Percentiles rank a stretch among this genome's conserved stretches.
Conservation (phyloP, 176 grass and related monocot species). For the Poa annua region DNA sequence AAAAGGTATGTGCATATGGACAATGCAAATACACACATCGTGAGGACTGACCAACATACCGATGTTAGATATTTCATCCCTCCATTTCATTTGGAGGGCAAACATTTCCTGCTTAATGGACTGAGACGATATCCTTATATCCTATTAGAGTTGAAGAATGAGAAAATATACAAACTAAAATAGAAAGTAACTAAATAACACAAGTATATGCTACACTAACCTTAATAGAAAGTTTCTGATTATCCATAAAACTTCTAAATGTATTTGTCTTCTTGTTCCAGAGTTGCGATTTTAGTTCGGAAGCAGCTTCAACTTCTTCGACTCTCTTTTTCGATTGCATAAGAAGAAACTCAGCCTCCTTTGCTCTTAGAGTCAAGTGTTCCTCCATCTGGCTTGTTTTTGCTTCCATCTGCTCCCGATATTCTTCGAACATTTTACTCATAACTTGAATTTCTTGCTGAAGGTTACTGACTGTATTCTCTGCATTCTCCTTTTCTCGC, state of each 20-base stretch:
- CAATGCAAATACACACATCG: constrained; percentile 7
- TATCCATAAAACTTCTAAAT: constrained; percentile 67
- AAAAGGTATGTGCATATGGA: constrained; percentile 2
- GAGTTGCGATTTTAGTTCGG: constrained; percentile 67
- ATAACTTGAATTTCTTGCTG: constrained; percentile 74
- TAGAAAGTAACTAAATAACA: constrained; percentile 29
- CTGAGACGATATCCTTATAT: constrained; percentile 76
- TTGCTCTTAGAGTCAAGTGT: constrained; percentile 59
- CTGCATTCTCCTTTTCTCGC: constrained; percentile 73
- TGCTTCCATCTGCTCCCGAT: constrained; percentile 55
- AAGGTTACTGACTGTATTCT: constrained; percentile 62
- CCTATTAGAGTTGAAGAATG: constrained; percentile 55
- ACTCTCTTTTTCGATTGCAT: constrained; percentile 69
- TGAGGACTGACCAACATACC: constrained; percentile 50
- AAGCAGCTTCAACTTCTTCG: constrained; percentile 71
- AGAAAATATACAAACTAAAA: constrained; percentile 27
- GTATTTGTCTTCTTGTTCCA: constrained; percentile 84
- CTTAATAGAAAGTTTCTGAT: constrained; percentile 65
- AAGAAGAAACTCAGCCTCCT: constrained; percentile 75
- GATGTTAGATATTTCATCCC: constrained; percentile 76
- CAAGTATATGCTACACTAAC: constrained; percentile 38
- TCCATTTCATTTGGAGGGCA: constrained; percentile 80
- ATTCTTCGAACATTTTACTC: constrained; percentile 69
- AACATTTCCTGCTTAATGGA: constrained; percentile 81
- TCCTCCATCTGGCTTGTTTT: constrained; percentile 70